A percentile compares a stretch with the other conserved stretches of the same genome.
Evolutionary conservation across 2,329 filamentous ascomycete genomes (phyloP).

Genomic region (Aureobasidium mangrovei): DNA sequence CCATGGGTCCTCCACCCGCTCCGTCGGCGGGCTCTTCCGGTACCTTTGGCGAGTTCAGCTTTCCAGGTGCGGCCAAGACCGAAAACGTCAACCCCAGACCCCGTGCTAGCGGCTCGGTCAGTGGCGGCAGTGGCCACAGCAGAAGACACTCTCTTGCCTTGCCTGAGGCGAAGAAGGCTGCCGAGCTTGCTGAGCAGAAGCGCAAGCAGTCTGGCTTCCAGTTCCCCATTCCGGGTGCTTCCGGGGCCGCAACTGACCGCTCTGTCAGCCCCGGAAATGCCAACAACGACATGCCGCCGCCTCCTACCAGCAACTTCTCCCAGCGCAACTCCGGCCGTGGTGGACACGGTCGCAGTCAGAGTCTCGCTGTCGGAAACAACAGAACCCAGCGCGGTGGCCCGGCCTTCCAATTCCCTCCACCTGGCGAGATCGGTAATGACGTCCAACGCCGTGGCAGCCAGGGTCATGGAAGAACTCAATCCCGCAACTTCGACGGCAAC

Average conservation of each 20-base stretch:
- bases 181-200: slow-evolving; percentile 93
- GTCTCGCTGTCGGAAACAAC: slow-evolving; percentile 67
- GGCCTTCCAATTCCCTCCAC: slow-evolving; percentile 61
- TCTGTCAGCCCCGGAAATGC: slow-evolving; percentile 48
- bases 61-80: slow-evolving; percentile 19
- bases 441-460: slow-evolving; percentile 68
- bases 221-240: slow-evolving; percentile 70
- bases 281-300: slow-evolving; percentile 19
- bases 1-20: slow-evolving; percentile 74
- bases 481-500: slow-evolving; percentile 94
- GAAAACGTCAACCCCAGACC: slow-evolving; percentile 58
- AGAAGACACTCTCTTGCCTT: slow-evolving; percentile 89
- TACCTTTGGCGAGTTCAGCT: slow-evolving; percentile 68
- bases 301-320: slow-evolving; percentile 17
- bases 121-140: slow-evolving; percentile 67
- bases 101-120: slow-evolving; percentile 60
- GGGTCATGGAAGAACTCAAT: slow-evolving; percentile 72
- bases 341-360: slow-evolving; percentile 67
- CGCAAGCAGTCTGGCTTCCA: slow-evolving; percentile 89
- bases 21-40: slow-evolving; percentile 74
- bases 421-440: slow-evolving; percentile 49
- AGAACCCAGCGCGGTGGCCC: slow-evolving; percentile 54
- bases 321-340: slow-evolving; percentile 30
- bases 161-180: slow-evolving; percentile 94
- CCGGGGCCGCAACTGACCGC: slow-evolving; percentile 44